These are phyloP conservation scores for Cercospora brassicicola DNA, from an alignment of 2,329 filamentous ascomycete species.

Conservation along the genomic window DNA sequence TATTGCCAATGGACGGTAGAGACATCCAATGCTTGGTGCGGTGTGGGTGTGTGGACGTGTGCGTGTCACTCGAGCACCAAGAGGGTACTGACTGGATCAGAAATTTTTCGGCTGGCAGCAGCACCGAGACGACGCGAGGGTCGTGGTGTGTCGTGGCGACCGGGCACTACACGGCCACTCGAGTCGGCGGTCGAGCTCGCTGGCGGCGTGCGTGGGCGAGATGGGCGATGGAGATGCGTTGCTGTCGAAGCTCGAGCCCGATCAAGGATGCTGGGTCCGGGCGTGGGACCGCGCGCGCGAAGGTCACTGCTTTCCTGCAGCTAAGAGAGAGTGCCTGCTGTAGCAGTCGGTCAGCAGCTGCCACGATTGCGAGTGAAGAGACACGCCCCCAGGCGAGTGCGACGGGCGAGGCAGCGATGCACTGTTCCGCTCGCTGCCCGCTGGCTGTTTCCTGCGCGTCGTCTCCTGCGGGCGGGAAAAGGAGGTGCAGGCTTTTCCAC, in stretches of 20 bases:
- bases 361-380: not conserved
- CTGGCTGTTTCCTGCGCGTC: constrained; percentile 6
- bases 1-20: constrained; percentile 36
- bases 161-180: not conserved
- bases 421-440: not conserved
- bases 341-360: constrained; percentile 12
- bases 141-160: not conserved
- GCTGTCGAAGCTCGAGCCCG: constrained; percentile 16
- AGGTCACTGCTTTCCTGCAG: constrained; percentile 18
- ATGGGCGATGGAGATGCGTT: constrained; percentile 20
- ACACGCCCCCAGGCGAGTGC: not conserved
- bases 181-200: constrained; percentile 10
- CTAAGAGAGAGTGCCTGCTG: constrained; percentile 10
- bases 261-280: constrained; percentile 17
- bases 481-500: constrained; percentile 12
- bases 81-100: constrained; percentile 31
- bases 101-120: constrained; percentile 26
- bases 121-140: constrained; percentile 27
- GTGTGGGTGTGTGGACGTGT: constrained; percentile 8
- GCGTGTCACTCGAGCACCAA: constrained; percentile 19
- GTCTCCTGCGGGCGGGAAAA: constrained; percentile 14
- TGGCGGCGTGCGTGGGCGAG: constrained; percentile 9
- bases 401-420: not conserved
- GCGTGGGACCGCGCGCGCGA: constrained; percentile 14
- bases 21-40: constrained; percentile 31